Base-by-base conservation (phyloP, 768 basidiomycete genomes). In the Hypholoma sublateritium region DNA sequence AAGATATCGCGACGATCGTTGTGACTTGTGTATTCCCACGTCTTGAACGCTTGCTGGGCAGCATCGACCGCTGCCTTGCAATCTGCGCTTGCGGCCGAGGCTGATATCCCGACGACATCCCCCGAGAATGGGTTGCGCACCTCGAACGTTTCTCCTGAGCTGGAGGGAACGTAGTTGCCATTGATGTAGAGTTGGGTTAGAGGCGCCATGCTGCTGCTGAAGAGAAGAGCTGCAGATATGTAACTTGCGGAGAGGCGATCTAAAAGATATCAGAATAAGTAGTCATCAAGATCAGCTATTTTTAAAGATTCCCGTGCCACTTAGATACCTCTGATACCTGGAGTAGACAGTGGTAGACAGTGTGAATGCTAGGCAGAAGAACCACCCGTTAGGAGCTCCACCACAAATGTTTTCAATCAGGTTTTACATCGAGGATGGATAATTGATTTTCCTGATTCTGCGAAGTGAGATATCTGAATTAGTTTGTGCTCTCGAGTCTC, bases 71-170 rank as follows among this genome's bases (percentile, higher is more conserved):
- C 82, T 0, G 70, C 72, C 37, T 66, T 69, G 50, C 77, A 78
- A 57, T 81, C 79, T n/a, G 66, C 70, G 42, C 69, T 72, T 12
- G 75, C 74, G 0, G 82, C 83, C 2, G 81, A 74, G 2, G 80
- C 79, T 4, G 76, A 70, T 24, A 61, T 69, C 2, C 81, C 79
- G 14, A 81, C 80, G 24, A 80, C 70, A 11, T 67, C 41, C 3
- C 74, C 69, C 3, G 78, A 72, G 56, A 70, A 69, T 3, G 80
- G 76, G 55, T 78, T 82, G 45, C 63, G 65, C 17, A 84, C 75
- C 47, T 81, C 73, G 62, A 81, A 85, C 9, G 75, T 77, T 7
- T 69, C 69, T 2, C 57, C 69, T 5, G 61, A 62, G 58, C 70
- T 72, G 14, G 80, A 69, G 4, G 70, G 70, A 7, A 68, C 69